Percentiles rank a stretch among this genome's conserved stretches.
These are phyloP conservation scores for Ceratocystis alfenasii DNA, from an alignment of 2,329 filamentous ascomycete species.

Conservation along the genomic window DNA sequence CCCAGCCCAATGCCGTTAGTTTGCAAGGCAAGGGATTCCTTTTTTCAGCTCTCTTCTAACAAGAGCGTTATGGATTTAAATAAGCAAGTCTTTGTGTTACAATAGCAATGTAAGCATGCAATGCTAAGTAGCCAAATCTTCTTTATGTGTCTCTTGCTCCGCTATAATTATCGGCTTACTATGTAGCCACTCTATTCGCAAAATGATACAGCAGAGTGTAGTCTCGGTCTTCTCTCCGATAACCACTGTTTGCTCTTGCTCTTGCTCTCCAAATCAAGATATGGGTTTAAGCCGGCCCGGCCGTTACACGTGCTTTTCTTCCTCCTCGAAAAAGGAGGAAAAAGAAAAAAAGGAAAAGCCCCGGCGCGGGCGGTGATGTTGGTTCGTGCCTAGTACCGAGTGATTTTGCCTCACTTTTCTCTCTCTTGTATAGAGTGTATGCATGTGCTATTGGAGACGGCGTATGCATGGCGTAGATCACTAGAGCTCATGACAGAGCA, in stretches of 20 bases:
- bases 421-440: background rate
- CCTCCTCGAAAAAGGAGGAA: background rate
- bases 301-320: background rate
- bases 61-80: too few relatives aligned
- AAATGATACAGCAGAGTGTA: too few relatives aligned
- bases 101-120: too few relatives aligned
- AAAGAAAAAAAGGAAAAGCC: too few relatives aligned
- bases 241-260: background rate
- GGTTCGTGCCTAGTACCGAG: background rate
- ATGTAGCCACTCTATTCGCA: too few relatives aligned
- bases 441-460: background rate
- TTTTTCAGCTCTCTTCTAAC: too few relatives aligned
- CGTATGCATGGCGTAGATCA: conserved; percentile 4
- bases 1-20: background rate
- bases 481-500: background rate
- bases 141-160: too few relatives aligned
- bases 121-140: too few relatives aligned
- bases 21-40: too few relatives aligned
- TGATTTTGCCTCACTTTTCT: background rate
- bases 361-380: background rate
- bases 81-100: too few relatives aligned
- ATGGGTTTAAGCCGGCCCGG: background rate
- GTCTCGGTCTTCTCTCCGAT: too few relatives aligned
- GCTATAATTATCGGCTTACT: too few relatives aligned
- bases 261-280: background rate